Base-by-base conservation (phyloP, 352 stramenopile species). In the Phytophthora kernoviae region DNA sequence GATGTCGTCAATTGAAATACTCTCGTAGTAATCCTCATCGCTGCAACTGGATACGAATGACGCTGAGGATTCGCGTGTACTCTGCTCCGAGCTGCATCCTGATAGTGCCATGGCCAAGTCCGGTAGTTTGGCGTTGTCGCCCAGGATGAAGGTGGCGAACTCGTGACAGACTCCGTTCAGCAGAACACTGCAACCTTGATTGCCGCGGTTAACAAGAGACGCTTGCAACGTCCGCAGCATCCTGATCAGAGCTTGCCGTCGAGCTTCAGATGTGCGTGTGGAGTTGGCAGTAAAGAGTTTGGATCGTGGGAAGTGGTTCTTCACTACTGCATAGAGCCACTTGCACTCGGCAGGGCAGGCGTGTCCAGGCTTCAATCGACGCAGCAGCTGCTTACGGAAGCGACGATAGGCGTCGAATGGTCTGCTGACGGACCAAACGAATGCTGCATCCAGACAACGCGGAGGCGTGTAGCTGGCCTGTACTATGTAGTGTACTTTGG, bases 401-500 rank as follows among this genome's bases (percentile, higher is more conserved):
- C 58, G 51, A 2, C 63, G 63, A 34, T 82, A 84, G 24, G 73
- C 77, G 1, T 85, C 66, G 30, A 79, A 83, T 6, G 62, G 54
- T 10, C 54, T 61, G 18, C 40, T 27, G 5, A 70, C 67, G n/a
- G 65, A 54, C 70, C 56, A 83, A n/a, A 42, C 34, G 39, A 72
- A 32, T 40, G 50, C 58, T 42, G 48, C 51, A 27, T 61, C 42
- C 24, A 60, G 58, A 22, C 43, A 65, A 27, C 42, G 54, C 4
- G 60, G 54, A 4, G 46, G 58, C 18, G 42, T 22, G 48, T 73
- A 76, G 54, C 53, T 70, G 30, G 71, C 65, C 26, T 52, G 58
- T 24, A 73, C 20, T 15, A 70, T 36, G 30, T 57, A 73, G 26
- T 70, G 57, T 43, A 76, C 60, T 39, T 30, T 30, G 24, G 3